A percentile compares a stretch with the other conserved stretches of the same genome.
phyloP scores from a whole-genome alignment of 208 protist genomes.

The Crithidia brevicula region DNA sequence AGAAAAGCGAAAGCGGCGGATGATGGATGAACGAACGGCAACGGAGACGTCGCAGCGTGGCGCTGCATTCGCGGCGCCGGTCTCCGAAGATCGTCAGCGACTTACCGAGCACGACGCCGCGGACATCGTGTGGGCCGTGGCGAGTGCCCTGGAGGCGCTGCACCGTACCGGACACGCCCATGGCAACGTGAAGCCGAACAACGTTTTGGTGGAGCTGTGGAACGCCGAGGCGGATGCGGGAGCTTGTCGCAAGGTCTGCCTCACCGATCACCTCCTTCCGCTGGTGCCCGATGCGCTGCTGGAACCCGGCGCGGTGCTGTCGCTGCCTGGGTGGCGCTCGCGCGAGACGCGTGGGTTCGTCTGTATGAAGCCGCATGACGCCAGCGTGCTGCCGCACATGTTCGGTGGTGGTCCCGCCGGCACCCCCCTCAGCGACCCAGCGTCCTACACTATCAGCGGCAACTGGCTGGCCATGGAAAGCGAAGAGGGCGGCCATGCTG shows the following conservation, averaged over 20 bases:
- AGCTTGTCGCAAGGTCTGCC: conserved; percentile 10
- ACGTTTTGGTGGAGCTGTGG: conserved; percentile 41
- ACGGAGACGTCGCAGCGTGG: conserved; percentile 4
- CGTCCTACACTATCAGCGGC: conserved; percentile 27
- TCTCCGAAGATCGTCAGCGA: conserved; percentile 10
- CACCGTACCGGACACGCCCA: conserved; percentile 34
- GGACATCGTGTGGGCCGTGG: conserved; percentile 26
- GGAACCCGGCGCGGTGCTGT: conserved; percentile 22
- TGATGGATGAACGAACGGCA: conserved; percentile 3
- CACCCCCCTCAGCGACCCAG: not conserved
- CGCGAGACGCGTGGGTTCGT: conserved; percentile 25
- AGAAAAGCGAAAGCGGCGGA: conserved; percentile 25
- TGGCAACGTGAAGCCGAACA: conserved; percentile 63
- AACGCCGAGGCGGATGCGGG: not conserved
- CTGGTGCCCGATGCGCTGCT: conserved; percentile 26
- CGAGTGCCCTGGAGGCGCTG: conserved; percentile 17
- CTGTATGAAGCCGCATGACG: conserved; percentile 32
- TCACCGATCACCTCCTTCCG: conserved; percentile 31
- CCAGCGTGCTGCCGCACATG: conserved; percentile 21
- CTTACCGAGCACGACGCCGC: conserved; percentile 31
- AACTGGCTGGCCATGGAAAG: not conserved
- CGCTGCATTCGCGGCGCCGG: not conserved
- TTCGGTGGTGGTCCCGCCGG: conserved; percentile 15
- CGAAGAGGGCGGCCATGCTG: not conserved
- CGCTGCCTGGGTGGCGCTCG: conserved; percentile 13